These are phyloP conservation scores for Carex sylvatica DNA, from an alignment of 202 grass and related monocot genomes.

Conservation along the genomic window DNA sequence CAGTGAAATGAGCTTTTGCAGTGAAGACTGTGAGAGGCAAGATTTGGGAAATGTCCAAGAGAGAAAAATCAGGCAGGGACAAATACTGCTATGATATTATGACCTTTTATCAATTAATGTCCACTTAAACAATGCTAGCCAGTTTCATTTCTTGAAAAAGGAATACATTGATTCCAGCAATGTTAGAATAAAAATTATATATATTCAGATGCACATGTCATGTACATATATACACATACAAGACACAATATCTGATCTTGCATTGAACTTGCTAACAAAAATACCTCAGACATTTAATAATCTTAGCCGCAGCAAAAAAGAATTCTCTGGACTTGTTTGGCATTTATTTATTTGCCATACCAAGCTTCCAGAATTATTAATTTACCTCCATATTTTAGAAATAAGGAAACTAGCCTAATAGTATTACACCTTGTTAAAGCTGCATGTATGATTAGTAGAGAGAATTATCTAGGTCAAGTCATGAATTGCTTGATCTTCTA, in stretches of 20 bases:
- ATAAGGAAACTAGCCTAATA: constrained; percentile 17
- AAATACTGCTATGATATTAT: neutral
- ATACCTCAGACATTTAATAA: neutral
- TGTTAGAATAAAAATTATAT: neutral
- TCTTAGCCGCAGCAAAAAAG: constrained; percentile 15
- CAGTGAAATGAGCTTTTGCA: neutral
- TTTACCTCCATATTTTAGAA: constrained; percentile 6
- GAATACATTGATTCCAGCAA: neutral
- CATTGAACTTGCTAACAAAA: constrained; percentile 2
- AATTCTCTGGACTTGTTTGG: constrained; percentile 9
- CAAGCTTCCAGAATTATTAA: constrained; percentile 20
- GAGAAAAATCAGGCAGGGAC: neutral
- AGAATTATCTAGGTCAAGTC: constrained; percentile 16
- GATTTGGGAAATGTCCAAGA: neutral
- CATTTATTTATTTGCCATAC: constrained; percentile 20
- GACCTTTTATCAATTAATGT: neutral
- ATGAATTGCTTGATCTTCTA: constrained; percentile 30
- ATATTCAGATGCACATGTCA: constrained; percentile 1
- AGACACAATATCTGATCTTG: neutral
- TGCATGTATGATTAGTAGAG: constrained; percentile 12
- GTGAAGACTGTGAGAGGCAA: neutral
- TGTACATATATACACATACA: constrained; percentile 11
- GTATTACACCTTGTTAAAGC: neutral
- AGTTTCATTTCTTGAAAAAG: neutral
- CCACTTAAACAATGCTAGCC: neutral